Percentiles rank a stretch among this genome's conserved stretches.
Conservation (phyloP, 2,329 filamentous ascomycete genomes). For the Aspergillus ustus region DNA sequence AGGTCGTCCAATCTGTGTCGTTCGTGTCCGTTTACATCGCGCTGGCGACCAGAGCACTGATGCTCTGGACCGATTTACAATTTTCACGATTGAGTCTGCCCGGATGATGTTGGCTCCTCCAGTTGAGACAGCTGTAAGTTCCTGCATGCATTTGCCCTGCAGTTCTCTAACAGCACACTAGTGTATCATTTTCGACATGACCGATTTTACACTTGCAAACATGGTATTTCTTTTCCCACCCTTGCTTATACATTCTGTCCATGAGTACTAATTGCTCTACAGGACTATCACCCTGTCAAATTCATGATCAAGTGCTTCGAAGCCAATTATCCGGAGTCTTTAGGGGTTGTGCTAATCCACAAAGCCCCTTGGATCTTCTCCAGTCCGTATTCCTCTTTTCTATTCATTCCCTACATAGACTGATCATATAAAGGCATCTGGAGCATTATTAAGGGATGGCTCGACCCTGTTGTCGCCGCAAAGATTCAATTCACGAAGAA, state of each 20-base stretch:
- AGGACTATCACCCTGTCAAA: slow-evolving; percentile 94
- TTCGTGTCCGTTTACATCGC: slow-evolving; percentile 80
- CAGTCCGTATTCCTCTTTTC: slow-evolving; percentile 55
- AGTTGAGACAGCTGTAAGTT: slow-evolving; percentile 86
- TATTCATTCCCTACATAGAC: neutral
- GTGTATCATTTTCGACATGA: slow-evolving; percentile 97
- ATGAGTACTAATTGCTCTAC: slow-evolving; percentile 6
- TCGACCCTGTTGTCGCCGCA: slow-evolving; percentile 91
- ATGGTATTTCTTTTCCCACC: slow-evolving; percentile 64
- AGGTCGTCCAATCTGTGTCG: slow-evolving; percentile 84
- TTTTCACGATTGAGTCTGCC: slow-evolving; percentile 94
- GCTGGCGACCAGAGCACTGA: slow-evolving; percentile 81
- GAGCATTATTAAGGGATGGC: slow-evolving; percentile 93
- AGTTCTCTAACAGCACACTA: slow-evolving; percentile 45
- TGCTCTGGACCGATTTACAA: slow-evolving; percentile 84
- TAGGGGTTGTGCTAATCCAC: slow-evolving; percentile 89
- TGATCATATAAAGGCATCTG: slow-evolving; percentile 71
- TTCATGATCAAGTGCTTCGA: slow-evolving; percentile 99
- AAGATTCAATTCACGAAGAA: slow-evolving; percentile 95
- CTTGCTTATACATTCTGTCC: neutral
- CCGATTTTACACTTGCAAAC: slow-evolving; percentile 87
- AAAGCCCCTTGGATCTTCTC: slow-evolving; percentile 98
- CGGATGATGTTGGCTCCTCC: slow-evolving; percentile 78
- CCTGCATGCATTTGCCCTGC: neutral
- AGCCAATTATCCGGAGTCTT: slow-evolving; percentile 93